A percentile compares a stretch with the other conserved stretches of the same genome.
Evolutionary conservation across 768 basidiomycete species (phyloP).

Genomic region (Hebeloma cylindrosporum): DNA sequence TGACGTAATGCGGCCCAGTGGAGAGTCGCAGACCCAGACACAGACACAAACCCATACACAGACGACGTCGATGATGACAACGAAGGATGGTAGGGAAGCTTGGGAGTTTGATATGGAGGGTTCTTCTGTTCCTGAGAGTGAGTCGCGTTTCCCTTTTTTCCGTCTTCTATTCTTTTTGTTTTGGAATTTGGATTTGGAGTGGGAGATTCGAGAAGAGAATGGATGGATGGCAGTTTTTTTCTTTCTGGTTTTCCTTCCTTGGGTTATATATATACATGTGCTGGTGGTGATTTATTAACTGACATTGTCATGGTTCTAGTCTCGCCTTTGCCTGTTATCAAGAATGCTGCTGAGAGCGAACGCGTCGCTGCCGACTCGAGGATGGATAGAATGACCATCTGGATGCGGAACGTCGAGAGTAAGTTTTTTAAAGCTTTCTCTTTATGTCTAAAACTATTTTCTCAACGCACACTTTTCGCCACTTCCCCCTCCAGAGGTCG

Average conservation of each 20-base stretch:
- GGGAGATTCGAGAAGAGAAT: no score
- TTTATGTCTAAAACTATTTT: not conserved
- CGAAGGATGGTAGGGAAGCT: constrained; percentile 24
- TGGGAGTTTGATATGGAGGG: constrained; percentile 21
- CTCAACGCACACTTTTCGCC: constrained; percentile 10
- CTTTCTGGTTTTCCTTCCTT: not conserved
- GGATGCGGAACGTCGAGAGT: constrained; percentile 87
- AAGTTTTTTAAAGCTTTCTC: constrained; percentile 33
- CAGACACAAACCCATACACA: constrained; percentile 11
- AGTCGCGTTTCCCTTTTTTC: constrained; percentile 15
- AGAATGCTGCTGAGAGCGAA: constrained; percentile 53
- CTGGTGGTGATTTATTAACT: constrained; percentile 2
- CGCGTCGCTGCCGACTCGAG: constrained; percentile 52
- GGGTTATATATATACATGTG: not conserved
- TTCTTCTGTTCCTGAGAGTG: constrained; percentile 23
- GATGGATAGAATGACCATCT: constrained; percentile 71
- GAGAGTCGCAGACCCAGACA: no score
- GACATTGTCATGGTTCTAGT: constrained; percentile 12
- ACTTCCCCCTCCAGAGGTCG: constrained; percentile 54
- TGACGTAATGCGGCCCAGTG: constrained; percentile 27
- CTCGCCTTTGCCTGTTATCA: constrained; percentile 54
- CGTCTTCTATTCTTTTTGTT: constrained; percentile 9
- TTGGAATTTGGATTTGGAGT: not conserved
- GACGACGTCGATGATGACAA: constrained; percentile 19
- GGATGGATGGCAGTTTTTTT: no score